phyloP scores from a whole-genome alignment of 768 basidiomycete genomes.

The Lactifluus pinguis region DNA sequence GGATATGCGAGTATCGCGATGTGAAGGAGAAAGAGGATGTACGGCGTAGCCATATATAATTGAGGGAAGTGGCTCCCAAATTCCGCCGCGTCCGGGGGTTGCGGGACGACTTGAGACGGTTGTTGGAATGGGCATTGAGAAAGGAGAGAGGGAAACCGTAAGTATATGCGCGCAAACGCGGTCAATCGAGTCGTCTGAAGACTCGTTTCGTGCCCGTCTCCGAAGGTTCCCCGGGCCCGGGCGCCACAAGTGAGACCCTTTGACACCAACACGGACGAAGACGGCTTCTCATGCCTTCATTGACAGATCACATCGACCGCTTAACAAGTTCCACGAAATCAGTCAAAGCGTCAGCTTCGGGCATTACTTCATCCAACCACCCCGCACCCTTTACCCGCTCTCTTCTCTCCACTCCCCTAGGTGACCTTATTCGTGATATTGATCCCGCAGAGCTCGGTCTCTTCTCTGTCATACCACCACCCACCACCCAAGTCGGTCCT shows the following conservation, averaged over 20 bases:
- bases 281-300: constrained; percentile 36
- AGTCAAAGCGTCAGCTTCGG: constrained; percentile 38
- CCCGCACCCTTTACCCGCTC: constrained; percentile 51
- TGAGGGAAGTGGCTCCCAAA: constrained; percentile 57
- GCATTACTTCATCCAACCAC: constrained; percentile 18
- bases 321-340: constrained; percentile 43
- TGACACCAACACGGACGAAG: background rate
- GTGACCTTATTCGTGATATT: constrained; percentile 72
- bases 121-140: constrained; percentile 5
- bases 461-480: constrained; percentile 45
- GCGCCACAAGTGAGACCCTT: background rate
- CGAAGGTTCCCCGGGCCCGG: background rate
- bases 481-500: constrained; percentile 19
- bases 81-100: constrained; percentile 31
- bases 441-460: constrained; percentile 73
- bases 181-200: no score
- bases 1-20: constrained; percentile 62
- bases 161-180: background rate
- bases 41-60: constrained; percentile 90
- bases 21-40: constrained; percentile 70
- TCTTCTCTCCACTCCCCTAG: constrained; percentile 51
- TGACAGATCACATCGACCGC: constrained; percentile 62
- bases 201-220: background rate
- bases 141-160: background rate
- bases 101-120: constrained; percentile 10